Percentiles rank a stretch among this genome's conserved stretches.
Conservation (phyloP, 495 filamentous ascomycete species). For the Hypoxylon lenormandii region DNA sequence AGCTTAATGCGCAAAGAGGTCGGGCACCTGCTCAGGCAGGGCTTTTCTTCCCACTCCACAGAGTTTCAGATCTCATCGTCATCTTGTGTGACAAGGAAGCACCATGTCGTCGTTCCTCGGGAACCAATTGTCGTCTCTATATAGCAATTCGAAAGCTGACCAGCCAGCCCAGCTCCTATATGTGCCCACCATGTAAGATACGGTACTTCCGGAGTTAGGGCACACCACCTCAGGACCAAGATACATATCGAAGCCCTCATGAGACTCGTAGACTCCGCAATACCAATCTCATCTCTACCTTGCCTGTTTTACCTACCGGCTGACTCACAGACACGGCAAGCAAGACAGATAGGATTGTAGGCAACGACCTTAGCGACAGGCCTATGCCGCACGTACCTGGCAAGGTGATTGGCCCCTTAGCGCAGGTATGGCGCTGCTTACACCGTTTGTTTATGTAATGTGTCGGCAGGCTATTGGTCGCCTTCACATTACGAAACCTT, state of each 20-base stretch:
- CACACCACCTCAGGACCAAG: slow-evolving; percentile 1
- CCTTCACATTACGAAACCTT: slow-evolving; percentile 16
- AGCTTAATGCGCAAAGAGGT: neutral
- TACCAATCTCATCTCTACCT: too few species aligned
- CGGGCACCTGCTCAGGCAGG: neutral
- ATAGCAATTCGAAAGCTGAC: slow-evolving; percentile 7
- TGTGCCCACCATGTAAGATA: neutral
- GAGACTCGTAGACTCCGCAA: too few species aligned
- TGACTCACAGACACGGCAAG: slow-evolving; percentile 34
- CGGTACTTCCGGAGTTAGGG: neutral
- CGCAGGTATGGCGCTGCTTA: slow-evolving; percentile 24
- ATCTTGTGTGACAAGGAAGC: slow-evolving; percentile 4
- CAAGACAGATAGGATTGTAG: neutral
- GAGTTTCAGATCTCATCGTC: slow-evolving; percentile 20
- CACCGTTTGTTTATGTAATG: slow-evolving; percentile 34
- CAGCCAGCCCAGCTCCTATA: slow-evolving; percentile 5
- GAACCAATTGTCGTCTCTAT: slow-evolving; percentile 11
- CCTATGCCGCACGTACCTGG: slow-evolving; percentile 7
- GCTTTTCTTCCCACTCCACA: slow-evolving; percentile 5
- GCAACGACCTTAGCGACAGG: slow-evolving; percentile 6
- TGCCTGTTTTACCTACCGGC: slow-evolving; percentile 11
- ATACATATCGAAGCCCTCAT: too few species aligned
- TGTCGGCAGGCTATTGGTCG: slow-evolving; percentile 34
- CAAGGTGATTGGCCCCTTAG: slow-evolving; percentile 28
- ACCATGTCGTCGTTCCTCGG: neutral